Conservation (phyloP, 139 green algal genomes). For the Gonium pectorale region DNA sequence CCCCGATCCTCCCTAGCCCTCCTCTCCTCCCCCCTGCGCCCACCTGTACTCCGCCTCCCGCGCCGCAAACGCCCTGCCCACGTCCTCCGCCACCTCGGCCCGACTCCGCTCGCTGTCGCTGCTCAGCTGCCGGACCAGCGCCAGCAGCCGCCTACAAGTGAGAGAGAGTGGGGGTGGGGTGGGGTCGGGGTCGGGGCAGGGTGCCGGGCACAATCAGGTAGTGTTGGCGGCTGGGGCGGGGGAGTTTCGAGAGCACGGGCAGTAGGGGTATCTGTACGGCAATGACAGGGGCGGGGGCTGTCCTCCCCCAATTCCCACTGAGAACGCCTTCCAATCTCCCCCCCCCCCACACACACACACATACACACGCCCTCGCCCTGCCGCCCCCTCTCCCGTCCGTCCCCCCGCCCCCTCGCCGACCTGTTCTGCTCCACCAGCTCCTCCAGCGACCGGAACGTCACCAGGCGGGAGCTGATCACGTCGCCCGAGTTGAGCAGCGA, state of each 20-base stretch:
- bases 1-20: too few relatives aligned
- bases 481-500: slow-evolving; percentile 44
- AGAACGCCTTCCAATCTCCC: too few relatives aligned
- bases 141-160: slow-evolving; percentile 49
- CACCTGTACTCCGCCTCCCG: slow-evolving; percentile 25
- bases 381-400: background rate
- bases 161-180: background rate
- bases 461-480: slow-evolving; percentile 49
- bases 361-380: background rate
- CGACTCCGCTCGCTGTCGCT: slow-evolving; percentile 47
- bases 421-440: slow-evolving; percentile 65
- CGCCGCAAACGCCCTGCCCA: slow-evolving; percentile 35
- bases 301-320: too few relatives aligned
- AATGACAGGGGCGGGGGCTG: too few relatives aligned
- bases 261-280: too few relatives aligned
- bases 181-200: too few relatives aligned
- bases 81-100: slow-evolving; percentile 44
- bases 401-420: slow-evolving; percentile 10
- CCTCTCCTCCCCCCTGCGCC: too few relatives aligned
- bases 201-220: too few relatives aligned
- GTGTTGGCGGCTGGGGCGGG: too few relatives aligned
- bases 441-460: slow-evolving; percentile 50
- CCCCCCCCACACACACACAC: too few relatives aligned
- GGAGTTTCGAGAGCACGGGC: too few relatives aligned
- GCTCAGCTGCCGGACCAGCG: slow-evolving; percentile 48